Evolutionary conservation across 2,329 filamentous ascomycete genomes (phyloP).

Genomic region (Hypoxylon sp.): DNA sequence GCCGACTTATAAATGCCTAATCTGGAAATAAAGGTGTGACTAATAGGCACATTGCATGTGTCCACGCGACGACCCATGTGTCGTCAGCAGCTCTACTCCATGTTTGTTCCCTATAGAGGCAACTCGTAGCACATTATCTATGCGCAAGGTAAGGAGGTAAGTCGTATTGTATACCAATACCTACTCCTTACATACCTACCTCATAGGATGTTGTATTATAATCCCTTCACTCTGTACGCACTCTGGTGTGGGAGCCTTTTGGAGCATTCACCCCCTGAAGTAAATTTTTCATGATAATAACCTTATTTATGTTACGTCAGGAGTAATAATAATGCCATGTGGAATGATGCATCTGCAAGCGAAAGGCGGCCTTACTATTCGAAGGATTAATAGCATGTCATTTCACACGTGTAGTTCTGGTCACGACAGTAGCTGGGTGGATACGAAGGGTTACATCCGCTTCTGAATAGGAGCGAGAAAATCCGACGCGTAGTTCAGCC

Average conservation of each 20-base stretch:
- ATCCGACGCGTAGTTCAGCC: background rate
- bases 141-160: background rate
- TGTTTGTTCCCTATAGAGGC: background rate
- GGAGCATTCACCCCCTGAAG: background rate
- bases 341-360: background rate
- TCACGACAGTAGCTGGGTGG: background rate
- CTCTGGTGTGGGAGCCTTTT: background rate
- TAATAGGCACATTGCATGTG: conserved; percentile 1
- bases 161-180: no score
- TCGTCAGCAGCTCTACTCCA: background rate
- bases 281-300: background rate
- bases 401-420: background rate
- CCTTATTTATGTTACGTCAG: background rate
- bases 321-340: conserved; percentile 1
- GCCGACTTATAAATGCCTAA: background rate
- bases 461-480: conserved; percentile 1
- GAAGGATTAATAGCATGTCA: conserved; percentile 1
- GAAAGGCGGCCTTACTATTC: background rate
- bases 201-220: background rate
- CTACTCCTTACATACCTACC: no score
- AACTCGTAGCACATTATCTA: background rate
- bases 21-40: background rate
- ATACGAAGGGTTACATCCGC: conserved; percentile 3
- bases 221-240: background rate
- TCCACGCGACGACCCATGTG: background rate